A percentile compares a stretch with the other conserved stretches of the same genome.
These are phyloP conservation scores for Neopestalotiopsis rosae DNA, from an alignment of 2,329 filamentous ascomycete genomes.

Conservation along the genomic window DNA sequence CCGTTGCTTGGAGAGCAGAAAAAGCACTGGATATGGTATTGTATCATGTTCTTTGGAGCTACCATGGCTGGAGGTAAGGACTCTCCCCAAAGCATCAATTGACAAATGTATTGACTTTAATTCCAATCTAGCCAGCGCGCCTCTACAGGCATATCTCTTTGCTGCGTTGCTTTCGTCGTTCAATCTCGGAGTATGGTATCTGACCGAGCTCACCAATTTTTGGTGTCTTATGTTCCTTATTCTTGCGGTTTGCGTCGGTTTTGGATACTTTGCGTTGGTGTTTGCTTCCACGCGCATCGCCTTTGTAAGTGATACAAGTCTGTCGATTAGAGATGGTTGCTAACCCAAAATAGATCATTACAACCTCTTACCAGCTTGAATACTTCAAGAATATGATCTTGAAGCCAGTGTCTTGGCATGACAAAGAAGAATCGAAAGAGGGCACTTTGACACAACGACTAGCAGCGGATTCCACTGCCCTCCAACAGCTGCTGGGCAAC, in stretches of 20 bases:
- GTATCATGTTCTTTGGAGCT: conserved; percentile 34
- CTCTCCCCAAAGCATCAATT: neutral
- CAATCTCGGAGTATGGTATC: conserved; percentile 28
- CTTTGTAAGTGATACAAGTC: conserved; percentile 33
- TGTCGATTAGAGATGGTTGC: neutral
- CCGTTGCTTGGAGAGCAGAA: conserved; percentile 35
- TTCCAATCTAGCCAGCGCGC: conserved; percentile 44
- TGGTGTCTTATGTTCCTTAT: conserved; percentile 71
- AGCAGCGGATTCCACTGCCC: conserved; percentile 59
- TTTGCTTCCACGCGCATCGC: conserved; percentile 52
- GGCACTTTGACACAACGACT: conserved; percentile 63
- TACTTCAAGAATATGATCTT: conserved; percentile 65
- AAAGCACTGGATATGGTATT: conserved; percentile 33
- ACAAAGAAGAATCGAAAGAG: conserved; percentile 61
- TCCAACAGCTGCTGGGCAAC: conserved; percentile 66
- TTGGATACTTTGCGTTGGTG: conserved; percentile 59
- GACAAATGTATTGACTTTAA: neutral
- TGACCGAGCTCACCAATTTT: conserved; percentile 49
- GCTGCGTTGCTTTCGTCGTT: conserved; percentile 52
- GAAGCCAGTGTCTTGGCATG: conserved; percentile 65
- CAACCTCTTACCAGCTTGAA: conserved; percentile 61
- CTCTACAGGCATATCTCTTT: conserved; percentile 61
- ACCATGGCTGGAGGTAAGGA: conserved; percentile 41
- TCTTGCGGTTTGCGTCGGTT: conserved; percentile 56
- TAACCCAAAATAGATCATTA: conserved; percentile 42